A percentile compares a stretch with the other conserved stretches of the same genome.
Evolutionary conservation across 1,139 yeast genomes (phyloP).

Genomic region (Yamadazyma atlantica): DNA sequence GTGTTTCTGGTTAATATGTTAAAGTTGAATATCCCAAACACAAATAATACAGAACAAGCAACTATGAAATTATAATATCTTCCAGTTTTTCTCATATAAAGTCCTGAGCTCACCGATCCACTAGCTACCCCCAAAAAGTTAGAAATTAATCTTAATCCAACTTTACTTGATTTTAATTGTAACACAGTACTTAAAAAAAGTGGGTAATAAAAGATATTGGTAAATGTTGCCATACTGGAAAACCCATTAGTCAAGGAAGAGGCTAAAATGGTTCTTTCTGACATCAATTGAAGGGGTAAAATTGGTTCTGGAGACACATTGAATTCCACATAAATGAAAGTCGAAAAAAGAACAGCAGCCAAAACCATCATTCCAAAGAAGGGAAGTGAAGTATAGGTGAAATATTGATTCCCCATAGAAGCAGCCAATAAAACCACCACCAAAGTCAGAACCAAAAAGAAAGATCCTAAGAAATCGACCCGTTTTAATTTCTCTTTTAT

Average conservation of each 20-base stretch:
- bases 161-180: conserved; percentile 54
- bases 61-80: conserved; percentile 55
- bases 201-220: conserved; percentile 63
- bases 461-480: conserved; percentile 74
- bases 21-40: conserved; percentile 45
- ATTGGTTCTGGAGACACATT: conserved; percentile 65
- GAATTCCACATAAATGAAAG: conserved; percentile 53
- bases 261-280: conserved; percentile 58
- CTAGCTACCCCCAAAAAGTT: conserved; percentile 67
- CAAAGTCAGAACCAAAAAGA: conserved; percentile 56
- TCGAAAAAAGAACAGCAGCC: conserved; percentile 23
- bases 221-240: conserved; percentile 53
- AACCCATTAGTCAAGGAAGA: conserved; percentile 72
- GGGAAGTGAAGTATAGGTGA: conserved; percentile 35
- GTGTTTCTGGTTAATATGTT: conserved; percentile 39
- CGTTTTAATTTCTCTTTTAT: conserved; percentile 46
- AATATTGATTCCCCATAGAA: conserved; percentile 63
- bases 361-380: conserved; percentile 29
- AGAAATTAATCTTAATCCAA: conserved; percentile 63
- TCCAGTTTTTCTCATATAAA: conserved; percentile 69
- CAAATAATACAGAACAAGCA: conserved; percentile 17
- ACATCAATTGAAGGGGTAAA: conserved; percentile 56
- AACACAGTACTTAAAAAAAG: conserved; percentile 60
- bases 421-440: conserved; percentile 60
- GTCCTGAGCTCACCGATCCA: conserved; percentile 71